phyloP scores from a whole-genome alignment of 2,329 filamentous ascomycete genomes.

The Spiromastix sp. region DNA sequence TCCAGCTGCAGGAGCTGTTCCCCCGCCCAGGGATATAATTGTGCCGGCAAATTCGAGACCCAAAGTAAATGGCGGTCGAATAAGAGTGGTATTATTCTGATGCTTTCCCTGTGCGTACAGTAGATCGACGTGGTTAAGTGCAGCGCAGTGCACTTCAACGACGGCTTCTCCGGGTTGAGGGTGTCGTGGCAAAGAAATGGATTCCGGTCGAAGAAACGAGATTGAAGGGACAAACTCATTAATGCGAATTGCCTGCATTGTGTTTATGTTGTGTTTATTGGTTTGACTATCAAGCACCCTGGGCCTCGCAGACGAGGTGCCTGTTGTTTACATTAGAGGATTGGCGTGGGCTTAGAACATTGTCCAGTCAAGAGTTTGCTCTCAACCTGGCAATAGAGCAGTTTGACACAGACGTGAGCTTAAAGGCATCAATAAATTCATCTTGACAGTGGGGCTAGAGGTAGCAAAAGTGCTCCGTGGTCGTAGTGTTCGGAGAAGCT shows the following conservation, averaged over 20 bases:
- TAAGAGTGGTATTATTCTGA: conserved; percentile 49
- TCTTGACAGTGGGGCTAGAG: too few relatives aligned
- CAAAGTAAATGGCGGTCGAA: conserved; percentile 47
- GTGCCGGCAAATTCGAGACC: conserved; percentile 53
- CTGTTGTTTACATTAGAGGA: too few relatives aligned
- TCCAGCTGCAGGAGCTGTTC: not conserved
- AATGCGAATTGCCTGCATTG: conserved; percentile 34
- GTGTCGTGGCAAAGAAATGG: conserved; percentile 21
- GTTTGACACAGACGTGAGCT: too few relatives aligned
- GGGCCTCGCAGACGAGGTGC: too few relatives aligned
- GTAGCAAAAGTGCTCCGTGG: too few relatives aligned
- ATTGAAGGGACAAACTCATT: conserved; percentile 24
- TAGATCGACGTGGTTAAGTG: conserved; percentile 51
- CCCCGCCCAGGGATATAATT: conserved; percentile 30
- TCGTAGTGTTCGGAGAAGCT: too few relatives aligned
- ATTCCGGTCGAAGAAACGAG: conserved; percentile 22
- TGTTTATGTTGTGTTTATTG: conserved; percentile 5
- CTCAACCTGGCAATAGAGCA: too few relatives aligned
- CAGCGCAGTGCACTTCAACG: conserved; percentile 44
- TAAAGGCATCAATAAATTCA: too few relatives aligned
- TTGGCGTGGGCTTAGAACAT: too few relatives aligned
- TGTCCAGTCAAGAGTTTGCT: too few relatives aligned
- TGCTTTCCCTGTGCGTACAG: conserved; percentile 50
- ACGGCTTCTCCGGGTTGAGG: conserved; percentile 29
- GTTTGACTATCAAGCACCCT: too few relatives aligned